Base-by-base conservation (phyloP, 768 basidiomycete species). In the Pleurotus pulmonarius region DNA sequence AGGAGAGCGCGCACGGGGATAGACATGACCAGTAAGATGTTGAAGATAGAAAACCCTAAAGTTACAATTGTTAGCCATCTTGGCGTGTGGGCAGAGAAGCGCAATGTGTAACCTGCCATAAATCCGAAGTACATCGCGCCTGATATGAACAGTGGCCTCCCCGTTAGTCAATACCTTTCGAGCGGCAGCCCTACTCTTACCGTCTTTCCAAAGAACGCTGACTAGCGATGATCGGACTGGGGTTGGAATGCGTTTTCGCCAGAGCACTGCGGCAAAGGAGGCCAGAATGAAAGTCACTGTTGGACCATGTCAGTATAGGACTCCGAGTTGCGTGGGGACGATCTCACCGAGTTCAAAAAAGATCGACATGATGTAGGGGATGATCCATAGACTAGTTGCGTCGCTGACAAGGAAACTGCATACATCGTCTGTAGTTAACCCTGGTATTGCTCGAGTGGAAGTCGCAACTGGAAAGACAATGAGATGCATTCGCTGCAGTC, bases 121-220 rank as follows among this genome's bases (percentile, higher is more conserved):
- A 49, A 26, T 24, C 48, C 48, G 18, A 49, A 49, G 18, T 49
- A 49, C 15, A 49, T 49, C 3, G 48, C 48, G 25, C 48, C 48
- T 49, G n/a, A 15, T 29, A 16, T 8, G 13, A 13, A 46, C 4
- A 46, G 13, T 20, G 5, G 13, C 46, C 26, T 6, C 26, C 7
- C 26, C 7, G 26, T 29, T 9, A 29, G 26, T 29, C 26, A 29
- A 7, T 29, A 6, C 7, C 26, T 29, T 6, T 29, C 26, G 9
- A 8, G 9, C 0, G 7, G 9, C 26, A 1, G 26, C 26, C 26
- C 20, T 9, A 2, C 26, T 15, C 24, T 49, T 13, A 49, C 48
- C 48, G 13, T 49, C 48, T 34, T n/a, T 49, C 48, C 48, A 49
- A 18, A 49, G 48, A 11, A 29, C 12, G 13, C 18, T 13, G 12